These are phyloP conservation scores for Tylopilus felleus DNA, from an alignment of 768 basidiomycete genomes.

Conservation along the genomic window DNA sequence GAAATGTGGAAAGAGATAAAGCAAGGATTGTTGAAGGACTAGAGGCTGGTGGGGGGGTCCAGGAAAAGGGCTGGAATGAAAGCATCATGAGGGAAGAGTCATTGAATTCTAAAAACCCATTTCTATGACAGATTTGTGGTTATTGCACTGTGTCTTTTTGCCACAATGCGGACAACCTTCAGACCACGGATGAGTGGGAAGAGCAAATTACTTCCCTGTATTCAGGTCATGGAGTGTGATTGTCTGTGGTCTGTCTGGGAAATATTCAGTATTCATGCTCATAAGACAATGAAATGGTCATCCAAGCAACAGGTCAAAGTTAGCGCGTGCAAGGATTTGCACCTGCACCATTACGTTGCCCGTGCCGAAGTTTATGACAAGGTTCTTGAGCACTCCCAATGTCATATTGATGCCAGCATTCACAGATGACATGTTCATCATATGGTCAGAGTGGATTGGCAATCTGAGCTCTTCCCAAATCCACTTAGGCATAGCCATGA, in stretches of 20 bases:
- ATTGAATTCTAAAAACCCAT: too few species aligned
- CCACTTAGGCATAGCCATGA: background rate
- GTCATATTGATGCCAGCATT: background rate
- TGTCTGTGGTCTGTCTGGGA: background rate
- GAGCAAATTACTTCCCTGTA: too few species aligned
- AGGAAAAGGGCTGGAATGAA: too few species aligned
- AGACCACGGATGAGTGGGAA: too few species aligned
- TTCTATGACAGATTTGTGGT: too few species aligned
- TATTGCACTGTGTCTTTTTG: too few species aligned
- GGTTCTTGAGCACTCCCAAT: background rate
- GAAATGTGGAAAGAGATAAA: too few species aligned
- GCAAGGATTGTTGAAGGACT: too few species aligned
- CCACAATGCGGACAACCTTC: too few species aligned
- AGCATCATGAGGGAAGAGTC: too few species aligned
- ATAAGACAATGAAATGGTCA: background rate
- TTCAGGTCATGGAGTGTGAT: too few species aligned
- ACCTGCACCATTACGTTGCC: background rate
- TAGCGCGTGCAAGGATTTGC: background rate
- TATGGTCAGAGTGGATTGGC: background rate
- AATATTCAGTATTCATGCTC: background rate
- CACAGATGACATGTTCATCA: background rate
- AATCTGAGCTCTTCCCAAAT: background rate
- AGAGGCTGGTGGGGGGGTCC: too few species aligned
- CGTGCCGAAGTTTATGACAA: background rate
- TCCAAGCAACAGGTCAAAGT: background rate